Base-by-base conservation (phyloP, 192 early-diverging fungal genomes). In the Coemansia sp. region DNA sequence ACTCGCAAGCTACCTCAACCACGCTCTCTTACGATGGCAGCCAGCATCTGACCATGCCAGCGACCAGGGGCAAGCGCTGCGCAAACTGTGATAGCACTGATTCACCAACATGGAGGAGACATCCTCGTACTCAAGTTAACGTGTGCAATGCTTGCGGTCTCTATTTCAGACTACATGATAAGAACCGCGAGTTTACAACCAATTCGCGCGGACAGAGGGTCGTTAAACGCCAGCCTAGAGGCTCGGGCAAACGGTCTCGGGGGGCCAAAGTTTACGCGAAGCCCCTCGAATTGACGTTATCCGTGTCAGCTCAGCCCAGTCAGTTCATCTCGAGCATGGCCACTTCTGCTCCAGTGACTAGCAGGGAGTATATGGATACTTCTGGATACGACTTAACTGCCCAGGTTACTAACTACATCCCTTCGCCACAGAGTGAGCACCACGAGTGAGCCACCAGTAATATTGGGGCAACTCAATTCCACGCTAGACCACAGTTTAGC, bases 81-180 rank as follows among this genome's bases (percentile, higher is more conserved):
- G n/a, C 46, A 3, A 17, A 34, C 21, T 78, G 76, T 31, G 6
- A 19, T 0, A 23, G 38, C 2, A 51, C 15, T 4, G 64, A 66
- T 6, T 66, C 76, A 14, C 68, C 76, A 0, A 73, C 76, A 2
- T 78, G 76, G 76, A 58, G 76, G 5, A 38, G 76, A 17, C 71
- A 74, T 36, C 25, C 11, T 32, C 3, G 1, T 0, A 70, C 36
- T 5, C 53, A 67, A 1, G 7, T 4, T 1, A 29, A 45, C 9
- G 65, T 78, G 23, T 78, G 76, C 53, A 78, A 78, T 41, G 71
- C 76, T 2, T 78, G 76, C 12, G 76, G 76, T 0, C 64, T 78
- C 50, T 73, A 73, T 15, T 65, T 37, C 60, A 66, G 70, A 31
- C 21, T 74, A 50, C 71, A 78, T n/a, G 17, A 34, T 1, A 38